Percentiles rank a stretch among this genome's conserved stretches.
phyloP scores from a whole-genome alignment of 805 yeast genomes.

The Diddensiella santjacobensis region DNA sequence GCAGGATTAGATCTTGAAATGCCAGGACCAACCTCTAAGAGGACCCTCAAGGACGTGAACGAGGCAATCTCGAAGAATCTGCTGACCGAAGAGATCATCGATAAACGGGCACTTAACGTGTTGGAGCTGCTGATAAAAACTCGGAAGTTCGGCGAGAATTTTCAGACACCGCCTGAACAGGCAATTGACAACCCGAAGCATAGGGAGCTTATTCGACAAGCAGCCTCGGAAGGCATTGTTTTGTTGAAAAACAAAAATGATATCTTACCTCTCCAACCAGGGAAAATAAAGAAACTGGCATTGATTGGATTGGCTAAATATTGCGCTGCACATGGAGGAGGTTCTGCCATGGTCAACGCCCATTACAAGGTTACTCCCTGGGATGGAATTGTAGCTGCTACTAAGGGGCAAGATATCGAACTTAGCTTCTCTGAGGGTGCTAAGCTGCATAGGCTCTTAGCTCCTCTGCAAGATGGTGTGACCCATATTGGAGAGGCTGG shows the following conservation, averaged over 20 bases:
- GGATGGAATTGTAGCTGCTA: constrained; percentile 22
- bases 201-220: constrained; percentile 38
- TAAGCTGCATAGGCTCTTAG: constrained; percentile 33
- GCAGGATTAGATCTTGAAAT: constrained; percentile 62
- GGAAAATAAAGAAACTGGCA: constrained; percentile 38
- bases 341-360: constrained; percentile 51
- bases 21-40: constrained; percentile 59
- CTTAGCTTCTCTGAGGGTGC: constrained; percentile 37
- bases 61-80: constrained; percentile 42
- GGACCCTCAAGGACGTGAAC: constrained; percentile 42
- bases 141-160: constrained; percentile 41
- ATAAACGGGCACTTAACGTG: constrained; percentile 47
- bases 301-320: constrained; percentile 57
- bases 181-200: constrained; percentile 50
- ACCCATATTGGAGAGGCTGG: neutral
- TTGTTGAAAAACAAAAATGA: constrained; percentile 49
- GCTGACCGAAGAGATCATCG: constrained; percentile 44
- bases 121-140: constrained; percentile 46
- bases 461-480: constrained; percentile 20
- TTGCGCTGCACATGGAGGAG: constrained; percentile 56
- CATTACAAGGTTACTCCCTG: constrained; percentile 40
- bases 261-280: constrained; percentile 42
- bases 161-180: constrained; percentile 38
- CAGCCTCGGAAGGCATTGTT: constrained; percentile 50
- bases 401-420: constrained; percentile 12